Conservation (phyloP, 306 rosid genomes). For the Mimosa pudica region DNA sequence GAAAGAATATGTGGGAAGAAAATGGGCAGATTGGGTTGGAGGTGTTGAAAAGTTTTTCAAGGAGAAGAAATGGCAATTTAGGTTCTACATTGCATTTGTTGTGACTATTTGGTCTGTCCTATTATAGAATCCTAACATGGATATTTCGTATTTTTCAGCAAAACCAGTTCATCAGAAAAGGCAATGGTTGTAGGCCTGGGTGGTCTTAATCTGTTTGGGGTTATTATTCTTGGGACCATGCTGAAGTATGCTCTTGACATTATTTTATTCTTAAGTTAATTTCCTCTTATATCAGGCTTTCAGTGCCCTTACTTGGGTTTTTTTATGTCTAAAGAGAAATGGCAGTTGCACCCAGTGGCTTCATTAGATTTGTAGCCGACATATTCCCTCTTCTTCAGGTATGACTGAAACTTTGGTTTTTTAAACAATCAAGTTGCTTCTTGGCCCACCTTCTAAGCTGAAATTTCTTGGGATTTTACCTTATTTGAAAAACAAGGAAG, state of each 20-base stretch:
- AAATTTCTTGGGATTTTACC: constrained; percentile 20
- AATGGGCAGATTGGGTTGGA: constrained; percentile 93
- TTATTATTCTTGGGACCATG: constrained; percentile 92
- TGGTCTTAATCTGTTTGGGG: constrained; percentile 94
- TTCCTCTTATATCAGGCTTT: constrained; percentile 30
- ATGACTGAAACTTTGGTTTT: constrained; percentile 28
- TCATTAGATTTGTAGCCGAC: constrained; percentile 71
- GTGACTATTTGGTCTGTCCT: constrained; percentile 20
- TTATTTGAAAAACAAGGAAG: not conserved
- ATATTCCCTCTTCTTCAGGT: constrained; percentile 98
- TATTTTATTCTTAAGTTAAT: constrained; percentile 23
- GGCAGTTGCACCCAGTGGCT: constrained; percentile 69
- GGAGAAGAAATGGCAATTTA: constrained; percentile 88
- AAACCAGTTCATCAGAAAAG: constrained; percentile 69
- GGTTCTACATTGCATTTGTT: constrained; percentile 51
- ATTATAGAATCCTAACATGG: constrained; percentile 30
- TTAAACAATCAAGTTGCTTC: constrained; percentile 18
- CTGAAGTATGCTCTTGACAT: constrained; percentile 65
- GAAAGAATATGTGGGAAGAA: constrained; percentile 95
- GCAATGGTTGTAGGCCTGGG: constrained; percentile 90
- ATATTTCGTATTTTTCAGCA: constrained; percentile 54
- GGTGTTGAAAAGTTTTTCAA: constrained; percentile 72
- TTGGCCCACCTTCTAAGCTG: constrained; percentile 7
- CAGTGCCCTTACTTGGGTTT: constrained; percentile 29
- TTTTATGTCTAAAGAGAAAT: constrained; percentile 61